These are phyloP conservation scores for Dipteronia sinensis DNA, from an alignment of 345 rosid species.

Conservation along the genomic window DNA sequence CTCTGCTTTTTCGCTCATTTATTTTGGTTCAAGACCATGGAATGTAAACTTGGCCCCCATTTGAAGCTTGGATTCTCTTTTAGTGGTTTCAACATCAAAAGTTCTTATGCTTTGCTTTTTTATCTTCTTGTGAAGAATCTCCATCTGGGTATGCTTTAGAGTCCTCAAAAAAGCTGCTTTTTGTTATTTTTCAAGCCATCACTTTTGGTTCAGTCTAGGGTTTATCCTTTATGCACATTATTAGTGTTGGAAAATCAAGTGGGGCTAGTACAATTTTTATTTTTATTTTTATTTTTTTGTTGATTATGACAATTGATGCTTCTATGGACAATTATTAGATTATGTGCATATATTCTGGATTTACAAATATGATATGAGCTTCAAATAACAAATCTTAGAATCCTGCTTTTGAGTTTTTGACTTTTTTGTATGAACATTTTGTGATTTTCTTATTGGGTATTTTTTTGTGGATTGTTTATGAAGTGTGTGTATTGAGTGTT, in stretches of 20 bases:
- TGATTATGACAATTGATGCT: constrained; percentile 20
- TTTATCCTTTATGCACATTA: not conserved
- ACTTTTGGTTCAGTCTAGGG: constrained; percentile 9
- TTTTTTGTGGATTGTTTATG: constrained; percentile 3
- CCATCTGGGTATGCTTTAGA: constrained; percentile 37
- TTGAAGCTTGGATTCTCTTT: constrained; percentile 9
- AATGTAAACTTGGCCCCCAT: not conserved
- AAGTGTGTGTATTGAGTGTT: constrained; percentile 4
- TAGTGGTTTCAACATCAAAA: constrained; percentile 11
- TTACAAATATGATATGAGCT: not conserved
- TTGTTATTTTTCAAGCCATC: not conserved
- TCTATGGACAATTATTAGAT: constrained; percentile 16
- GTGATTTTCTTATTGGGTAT: not conserved
- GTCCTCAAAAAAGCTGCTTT: constrained; percentile 18
- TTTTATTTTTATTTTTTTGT: not conserved
- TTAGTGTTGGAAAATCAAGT: constrained; percentile 1
- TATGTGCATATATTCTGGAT: constrained; percentile 35
- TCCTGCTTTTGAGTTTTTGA: constrained; percentile 7
- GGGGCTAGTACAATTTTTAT: not conserved
- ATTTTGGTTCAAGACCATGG: not conserved
- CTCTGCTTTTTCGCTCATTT: not conserved
- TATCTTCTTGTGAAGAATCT: constrained; percentile 21
- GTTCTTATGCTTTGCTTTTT: constrained; percentile 17
- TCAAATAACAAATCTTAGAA: not conserved
- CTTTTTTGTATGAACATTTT: not conserved